Conservation (phyloP, 805 yeast species). For the Ogataea allantospora region DNA sequence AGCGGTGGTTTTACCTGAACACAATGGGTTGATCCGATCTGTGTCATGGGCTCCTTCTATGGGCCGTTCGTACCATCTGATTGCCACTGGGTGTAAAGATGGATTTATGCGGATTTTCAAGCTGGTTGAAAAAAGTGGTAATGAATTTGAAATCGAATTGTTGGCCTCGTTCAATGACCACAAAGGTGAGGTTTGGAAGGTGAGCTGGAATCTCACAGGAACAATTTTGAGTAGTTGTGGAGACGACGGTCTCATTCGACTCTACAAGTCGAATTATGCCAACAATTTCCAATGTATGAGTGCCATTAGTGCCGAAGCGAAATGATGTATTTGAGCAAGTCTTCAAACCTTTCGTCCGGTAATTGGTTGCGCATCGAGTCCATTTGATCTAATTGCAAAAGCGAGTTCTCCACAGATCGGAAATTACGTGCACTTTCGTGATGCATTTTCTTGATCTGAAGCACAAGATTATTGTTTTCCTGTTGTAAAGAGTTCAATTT, state of each 20-base stretch:
- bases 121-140: constrained; percentile 44
- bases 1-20: constrained; percentile 74
- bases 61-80: constrained; percentile 82
- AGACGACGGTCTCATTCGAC: constrained; percentile 86
- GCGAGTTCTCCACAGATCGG: constrained; percentile 8
- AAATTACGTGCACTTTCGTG: constrained; percentile 11
- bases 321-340: constrained; percentile 20
- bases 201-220: constrained; percentile 92
- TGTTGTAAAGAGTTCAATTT: constrained; percentile 17
- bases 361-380: constrained; percentile 16
- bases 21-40: constrained; percentile 80
- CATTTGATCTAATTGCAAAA: constrained; percentile 15
- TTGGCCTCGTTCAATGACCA: constrained; percentile 34
- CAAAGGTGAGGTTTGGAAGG: constrained; percentile 80
- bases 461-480: constrained; percentile 15
- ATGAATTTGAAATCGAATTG: constrained; percentile 24
- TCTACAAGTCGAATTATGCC: constrained; percentile 87
- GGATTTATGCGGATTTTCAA: constrained; percentile 87
- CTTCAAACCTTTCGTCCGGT: constrained; percentile 19
- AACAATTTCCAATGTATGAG: constrained; percentile 92
- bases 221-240: constrained; percentile 91
- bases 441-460: constrained; percentile 12
- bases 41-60: constrained; percentile 96
- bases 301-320: constrained; percentile 60
- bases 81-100: constrained; percentile 96